Base-by-base conservation (phyloP, 805 yeast genomes). In the Starmerella floricola region DNA sequence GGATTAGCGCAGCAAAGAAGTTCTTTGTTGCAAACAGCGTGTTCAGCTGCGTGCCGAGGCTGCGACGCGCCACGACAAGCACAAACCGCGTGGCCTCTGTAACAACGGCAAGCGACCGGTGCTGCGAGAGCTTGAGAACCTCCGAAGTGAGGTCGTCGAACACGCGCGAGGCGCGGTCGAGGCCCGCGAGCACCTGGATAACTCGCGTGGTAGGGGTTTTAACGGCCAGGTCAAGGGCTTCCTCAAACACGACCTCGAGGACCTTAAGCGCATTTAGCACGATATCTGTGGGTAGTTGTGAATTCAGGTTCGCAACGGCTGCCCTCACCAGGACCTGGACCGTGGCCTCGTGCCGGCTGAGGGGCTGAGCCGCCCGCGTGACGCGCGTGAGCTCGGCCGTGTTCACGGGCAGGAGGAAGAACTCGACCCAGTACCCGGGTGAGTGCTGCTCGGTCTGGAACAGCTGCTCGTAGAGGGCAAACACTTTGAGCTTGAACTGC, bases 1-100 rank as follows among this genome's bases (percentile, higher is more conserved):
- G 43, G 37, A 64, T 50, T 13, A 64, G 49, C 1, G 66, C 55
- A 12, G 62, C 56, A 43, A 65, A 65, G 45, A 65, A 51, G 47
- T 64, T 64, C 28, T 57, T 57, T 13, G 59, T 56, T 20, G 56
- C 43, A 41, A 66, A 62, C 42, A 54, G 55, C 8, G 60, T 47
- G 13, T 55, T 54, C 8, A 65, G 51, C 15, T 54, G 43, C 10
- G 69, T 62, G n/a, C 57, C 56, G 38, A 50, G 55, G 2, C 60
- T 46, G 5, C 56, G 54, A 2, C 59, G 57, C 0, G 60, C 63
- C 1, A 59, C 50, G 3, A 58, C 50, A 28, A 19, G 57, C 50
- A 45, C 50, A 36, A 34, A 55, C 33, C 23, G 39, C 16, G 38
- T 34, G 12, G 48, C 46, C 15, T 31, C 27, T 5, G 33, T 33